Conservation (phyloP, 805 yeast genomes). For the Lipomyces mesembrius region DNA sequence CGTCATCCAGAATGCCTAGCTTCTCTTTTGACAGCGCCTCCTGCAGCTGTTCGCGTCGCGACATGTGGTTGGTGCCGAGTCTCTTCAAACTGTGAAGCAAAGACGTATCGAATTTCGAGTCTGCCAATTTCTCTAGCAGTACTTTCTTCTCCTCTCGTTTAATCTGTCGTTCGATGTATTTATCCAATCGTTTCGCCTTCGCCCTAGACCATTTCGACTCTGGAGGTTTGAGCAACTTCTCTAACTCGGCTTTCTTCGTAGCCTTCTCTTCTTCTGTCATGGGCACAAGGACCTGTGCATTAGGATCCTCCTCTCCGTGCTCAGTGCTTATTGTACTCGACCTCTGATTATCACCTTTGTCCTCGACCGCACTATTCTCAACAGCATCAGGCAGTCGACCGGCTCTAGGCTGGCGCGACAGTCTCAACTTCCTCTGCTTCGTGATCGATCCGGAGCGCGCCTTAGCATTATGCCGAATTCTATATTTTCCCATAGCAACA, state of each 20-base stretch:
- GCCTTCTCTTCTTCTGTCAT: constrained; percentile 65
- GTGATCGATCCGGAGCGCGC: constrained; percentile 85
- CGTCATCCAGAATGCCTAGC: constrained; percentile 70
- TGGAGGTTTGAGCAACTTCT: constrained; percentile 61
- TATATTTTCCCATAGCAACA: constrained; percentile 72
- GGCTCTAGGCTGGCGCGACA: constrained; percentile 70
- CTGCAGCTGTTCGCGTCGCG: constrained; percentile 68
- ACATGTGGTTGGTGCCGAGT: constrained; percentile 74
- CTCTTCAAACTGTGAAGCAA: constrained; percentile 72
- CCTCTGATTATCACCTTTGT: neutral
- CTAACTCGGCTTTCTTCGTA: constrained; percentile 67
- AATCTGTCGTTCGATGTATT: constrained; percentile 88
- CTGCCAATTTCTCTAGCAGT: constrained; percentile 68
- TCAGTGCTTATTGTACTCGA: neutral
- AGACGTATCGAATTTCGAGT: constrained; percentile 70
- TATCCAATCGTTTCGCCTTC: constrained; percentile 79
- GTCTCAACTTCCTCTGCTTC: constrained; percentile 70
- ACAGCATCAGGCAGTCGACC: constrained; percentile 51
- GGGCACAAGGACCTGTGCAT: constrained; percentile 66
- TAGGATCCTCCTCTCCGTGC: constrained; percentile 51
- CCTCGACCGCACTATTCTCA: neutral
- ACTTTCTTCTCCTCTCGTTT: constrained; percentile 85
- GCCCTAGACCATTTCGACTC: constrained; percentile 72
- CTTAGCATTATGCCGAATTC: constrained; percentile 80
- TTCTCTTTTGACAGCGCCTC: constrained; percentile 76